Evolutionary conservation across 2,329 filamentous ascomycete species (phyloP).

Genomic region (Talaromyces sp.): DNA sequence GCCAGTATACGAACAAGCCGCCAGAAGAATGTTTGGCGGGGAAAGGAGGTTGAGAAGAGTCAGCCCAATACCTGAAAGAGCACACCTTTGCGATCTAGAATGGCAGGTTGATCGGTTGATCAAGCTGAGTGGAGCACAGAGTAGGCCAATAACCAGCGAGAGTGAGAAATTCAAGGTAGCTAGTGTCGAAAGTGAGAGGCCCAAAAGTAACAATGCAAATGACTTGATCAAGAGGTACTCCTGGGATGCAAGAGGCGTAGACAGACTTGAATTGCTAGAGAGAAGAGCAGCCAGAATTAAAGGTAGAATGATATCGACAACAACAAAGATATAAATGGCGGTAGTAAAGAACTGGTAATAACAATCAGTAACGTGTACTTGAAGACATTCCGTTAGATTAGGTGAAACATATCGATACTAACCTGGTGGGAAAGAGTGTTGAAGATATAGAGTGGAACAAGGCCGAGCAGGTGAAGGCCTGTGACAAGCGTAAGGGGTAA

Average conservation of each 20-base stretch:
- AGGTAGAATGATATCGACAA: slow-evolving; percentile 60
- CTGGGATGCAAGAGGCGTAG: slow-evolving; percentile 60
- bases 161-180: slow-evolving; percentile 96
- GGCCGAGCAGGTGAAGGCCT: slow-evolving; percentile 72
- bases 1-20: slow-evolving; percentile 52
- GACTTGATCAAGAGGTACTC: slow-evolving; percentile 81
- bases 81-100: slow-evolving; percentile 24
- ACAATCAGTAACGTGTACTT: slow-evolving; percentile 17
- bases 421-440: slow-evolving; percentile 71
- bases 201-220: slow-evolving; percentile 88
- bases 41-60: slow-evolving; percentile 62
- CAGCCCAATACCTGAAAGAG: slow-evolving; percentile 44
- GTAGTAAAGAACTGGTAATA: slow-evolving; percentile 58
- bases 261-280: slow-evolving; percentile 47
- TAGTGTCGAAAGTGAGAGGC: slow-evolving; percentile 87
- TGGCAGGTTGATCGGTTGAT: slow-evolving; percentile 37
- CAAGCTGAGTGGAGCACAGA: slow-evolving; percentile 80
- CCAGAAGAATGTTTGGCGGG: slow-evolving; percentile 60
- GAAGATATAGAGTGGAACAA: slow-evolving; percentile 83
- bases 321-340: slow-evolving; percentile 62
- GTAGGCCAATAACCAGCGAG: slow-evolving; percentile 78
- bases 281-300: slow-evolving; percentile 60
- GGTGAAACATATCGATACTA: slow-evolving; percentile 37
- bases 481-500: slow-evolving; percentile 70
- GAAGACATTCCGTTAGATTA: neutral